A percentile compares a stretch with the other conserved stretches of the same genome.
Conservation (phyloP, 768 basidiomycete genomes). For the Psilocybe sp. region DNA sequence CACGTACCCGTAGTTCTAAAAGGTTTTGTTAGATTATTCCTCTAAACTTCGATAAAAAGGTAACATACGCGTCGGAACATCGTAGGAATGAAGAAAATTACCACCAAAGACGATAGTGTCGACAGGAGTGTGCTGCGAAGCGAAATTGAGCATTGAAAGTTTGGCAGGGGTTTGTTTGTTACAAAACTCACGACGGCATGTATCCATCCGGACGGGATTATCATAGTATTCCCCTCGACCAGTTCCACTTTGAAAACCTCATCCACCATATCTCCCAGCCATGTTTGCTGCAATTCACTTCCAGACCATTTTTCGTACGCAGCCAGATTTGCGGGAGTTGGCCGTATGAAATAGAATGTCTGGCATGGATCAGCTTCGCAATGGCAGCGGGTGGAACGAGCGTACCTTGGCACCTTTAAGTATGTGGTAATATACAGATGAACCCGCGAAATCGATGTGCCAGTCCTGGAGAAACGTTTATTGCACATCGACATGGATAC, state of each 20-base stretch:
- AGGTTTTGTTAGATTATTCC: background rate
- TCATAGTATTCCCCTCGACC: slow-evolving; percentile 80
- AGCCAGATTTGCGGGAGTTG: slow-evolving; percentile 79
- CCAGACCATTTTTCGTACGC: slow-evolving; percentile 96
- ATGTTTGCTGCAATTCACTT: slow-evolving; percentile 82
- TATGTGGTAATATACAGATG: slow-evolving; percentile 97
- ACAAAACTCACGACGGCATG: slow-evolving; percentile 81
- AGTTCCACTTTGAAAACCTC: slow-evolving; percentile 86
- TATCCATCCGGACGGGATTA: slow-evolving; percentile 96
- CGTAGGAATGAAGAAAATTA: slow-evolving; percentile 94
- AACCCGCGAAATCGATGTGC: slow-evolving; percentile 98
- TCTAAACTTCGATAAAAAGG: background rate
- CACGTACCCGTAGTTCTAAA: slow-evolving; percentile 82
- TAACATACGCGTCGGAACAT: slow-evolving; percentile 76
- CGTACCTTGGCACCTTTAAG: slow-evolving; percentile 78
- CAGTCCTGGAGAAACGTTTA: slow-evolving; percentile 63
- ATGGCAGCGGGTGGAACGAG: background rate
- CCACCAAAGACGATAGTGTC: slow-evolving; percentile 97
- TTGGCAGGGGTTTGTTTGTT: background rate
- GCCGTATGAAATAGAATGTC: slow-evolving; percentile 94
- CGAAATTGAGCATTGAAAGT: slow-evolving; percentile 5
- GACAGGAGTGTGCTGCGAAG: slow-evolving; percentile 74
- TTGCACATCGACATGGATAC: background rate
- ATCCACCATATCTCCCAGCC: slow-evolving; percentile 92
- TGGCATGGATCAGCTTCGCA: slow-evolving; percentile 27